These are phyloP conservation scores for Colletotrichum sp. DNA, from an alignment of 2,329 filamentous ascomycete species.

Conservation along the genomic window DNA sequence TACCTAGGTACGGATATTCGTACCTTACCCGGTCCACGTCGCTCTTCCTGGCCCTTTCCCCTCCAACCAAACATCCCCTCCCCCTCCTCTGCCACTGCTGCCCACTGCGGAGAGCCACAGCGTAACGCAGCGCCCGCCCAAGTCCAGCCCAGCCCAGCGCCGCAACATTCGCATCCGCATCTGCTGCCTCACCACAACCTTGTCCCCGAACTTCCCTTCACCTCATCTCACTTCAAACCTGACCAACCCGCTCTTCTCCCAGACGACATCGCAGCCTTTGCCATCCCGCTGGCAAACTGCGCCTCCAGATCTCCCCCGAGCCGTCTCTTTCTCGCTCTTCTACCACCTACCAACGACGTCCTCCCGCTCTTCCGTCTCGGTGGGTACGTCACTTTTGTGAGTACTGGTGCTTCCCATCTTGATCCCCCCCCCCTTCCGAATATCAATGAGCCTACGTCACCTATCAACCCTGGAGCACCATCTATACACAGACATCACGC, in stretches of 20 bases:
- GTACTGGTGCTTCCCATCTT: neutral
- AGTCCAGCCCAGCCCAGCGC: neutral
- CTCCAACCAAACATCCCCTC: neutral
- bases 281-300: conserved; percentile 5
- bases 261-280: neutral
- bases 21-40: neutral
- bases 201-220: neutral
- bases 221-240: neutral
- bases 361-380: neutral
- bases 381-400: conserved; percentile 18
- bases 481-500: neutral
- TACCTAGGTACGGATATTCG: neutral
- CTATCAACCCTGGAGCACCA: neutral
- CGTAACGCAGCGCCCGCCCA: neutral
- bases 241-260: neutral
- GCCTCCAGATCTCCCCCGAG: neutral
- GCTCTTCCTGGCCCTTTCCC: neutral
- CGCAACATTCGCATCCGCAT: conserved; percentile 3
- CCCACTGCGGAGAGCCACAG: neutral
- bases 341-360: neutral
- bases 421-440: neutral
- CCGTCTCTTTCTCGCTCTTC: neutral
- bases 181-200: conserved; percentile 6
- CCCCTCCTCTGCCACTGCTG: neutral
- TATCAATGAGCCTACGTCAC: conserved; percentile 15